Conservation (phyloP, 768 basidiomycete genomes). For the Russula vinacea region DNA sequence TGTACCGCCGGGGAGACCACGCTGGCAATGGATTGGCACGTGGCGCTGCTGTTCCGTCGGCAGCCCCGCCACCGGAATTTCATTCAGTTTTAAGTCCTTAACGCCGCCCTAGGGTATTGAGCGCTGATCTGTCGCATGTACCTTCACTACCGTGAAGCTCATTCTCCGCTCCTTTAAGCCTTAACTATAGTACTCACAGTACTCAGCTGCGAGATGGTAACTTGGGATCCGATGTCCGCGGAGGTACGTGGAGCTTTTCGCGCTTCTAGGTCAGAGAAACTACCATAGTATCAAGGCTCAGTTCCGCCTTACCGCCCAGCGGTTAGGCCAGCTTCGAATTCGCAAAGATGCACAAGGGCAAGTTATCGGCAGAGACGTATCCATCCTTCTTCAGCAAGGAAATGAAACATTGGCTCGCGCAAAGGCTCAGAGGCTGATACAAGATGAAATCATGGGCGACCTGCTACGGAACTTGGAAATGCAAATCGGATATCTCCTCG, state of each 20-base stretch:
- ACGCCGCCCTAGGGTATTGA: not conserved
- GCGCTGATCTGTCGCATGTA: not conserved
- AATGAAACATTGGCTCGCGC: constrained; percentile 62
- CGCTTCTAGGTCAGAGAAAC: not conserved
- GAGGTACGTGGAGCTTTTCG: constrained; percentile 32
- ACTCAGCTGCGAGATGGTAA: constrained; percentile 27
- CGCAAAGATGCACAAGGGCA: constrained; percentile 62
- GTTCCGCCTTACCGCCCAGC: constrained; percentile 59
- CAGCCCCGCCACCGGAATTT: not conserved
- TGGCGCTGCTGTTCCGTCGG: not conserved
- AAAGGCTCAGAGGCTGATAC: constrained; percentile 66
- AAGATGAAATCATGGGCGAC: constrained; percentile 59
- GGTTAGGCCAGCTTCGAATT: constrained; percentile 66
- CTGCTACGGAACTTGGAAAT: constrained; percentile 64
- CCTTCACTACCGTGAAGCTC: not conserved
- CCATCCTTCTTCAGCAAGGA: constrained; percentile 58
- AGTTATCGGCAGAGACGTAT: constrained; percentile 65
- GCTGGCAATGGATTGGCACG: not conserved
- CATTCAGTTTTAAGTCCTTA: not conserved
- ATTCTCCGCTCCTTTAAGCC: not conserved
- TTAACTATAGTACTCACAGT: not conserved
- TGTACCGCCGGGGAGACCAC: not conserved
- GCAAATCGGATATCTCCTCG: constrained; percentile 59
- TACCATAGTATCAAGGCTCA: constrained; percentile 46
- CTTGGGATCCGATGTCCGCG: constrained; percentile 37